Base-by-base conservation (phyloP, 2,329 filamentous ascomycete species). In the Graphium sp. region DNA sequence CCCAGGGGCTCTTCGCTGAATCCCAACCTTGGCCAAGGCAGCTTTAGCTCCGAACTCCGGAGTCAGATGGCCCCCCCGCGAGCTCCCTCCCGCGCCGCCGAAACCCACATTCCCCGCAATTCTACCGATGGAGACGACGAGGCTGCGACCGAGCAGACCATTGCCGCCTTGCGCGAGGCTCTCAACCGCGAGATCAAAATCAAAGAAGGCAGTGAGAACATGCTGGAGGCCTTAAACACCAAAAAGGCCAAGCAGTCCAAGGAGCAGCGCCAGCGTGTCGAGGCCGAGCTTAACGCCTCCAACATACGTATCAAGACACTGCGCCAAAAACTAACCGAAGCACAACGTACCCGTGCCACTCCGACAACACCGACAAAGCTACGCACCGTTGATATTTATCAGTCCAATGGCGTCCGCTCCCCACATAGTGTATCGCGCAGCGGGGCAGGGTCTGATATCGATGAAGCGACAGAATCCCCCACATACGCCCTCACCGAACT, bases 141-240 rank as follows among this genome's bases (percentile, higher is more conserved):
- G 40, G 36, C 47, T 11, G 64, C 62, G 7, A 64, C 73, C 10
- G 83, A 92, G 48, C 74, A 83, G 50, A 67, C 73, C 22, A 72
- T 93, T 42, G 67, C 74, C 14, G 62, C 70, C 29, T 65, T 94
- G 36, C 75, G 78, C 43, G 85, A 94, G 41, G 71, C 77, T 44
- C 76, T 98, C 37, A 87, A 84, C 40, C 87, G 91, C 44, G 91
- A 98, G 56, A 75, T 85, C 56, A 95, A 95, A 61, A 95, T 98
- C 48, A 94, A 92, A 52, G 80, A 87, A 43, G 89, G 89, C 13
- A 94, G 87, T 33, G 89, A 98, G 59, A 98, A 98, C 48, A 75
- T 98, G 69, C 62, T 98, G 22, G 89, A 98, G 56, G 89, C 89
- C 9, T 58, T 98, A 38, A 83, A 94, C 49, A 69, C 74, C 24